Base-by-base conservation (phyloP, 805 yeast species). In the Yarrowia sp. region DNA sequence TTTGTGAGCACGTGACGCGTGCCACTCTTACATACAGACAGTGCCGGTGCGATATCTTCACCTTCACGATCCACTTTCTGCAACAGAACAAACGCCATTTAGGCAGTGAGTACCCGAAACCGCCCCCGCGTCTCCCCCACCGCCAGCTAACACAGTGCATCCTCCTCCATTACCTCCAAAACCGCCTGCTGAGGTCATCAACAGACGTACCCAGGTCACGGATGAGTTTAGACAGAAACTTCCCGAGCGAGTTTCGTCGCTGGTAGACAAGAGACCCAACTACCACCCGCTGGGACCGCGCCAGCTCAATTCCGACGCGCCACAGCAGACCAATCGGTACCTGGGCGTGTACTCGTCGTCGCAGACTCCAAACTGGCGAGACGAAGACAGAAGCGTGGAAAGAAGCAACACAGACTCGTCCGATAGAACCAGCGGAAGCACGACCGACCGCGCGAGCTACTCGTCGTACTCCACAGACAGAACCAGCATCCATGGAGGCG, bases 91-190 rank as follows among this genome's bases (percentile, higher is more conserved):
- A 15, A 22, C 50, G 52, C 65, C 52, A 43, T 19, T 14, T 35
- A 32, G 52, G 65, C 65, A 59, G 65, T 59, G 65, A 59, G 65
- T 59, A 43, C 42, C 22, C 16, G n/a, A 16, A n/a, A 11, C 15
- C 8, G 22, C 19, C 53, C 55, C 7, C 36, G 36, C 15, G 4
- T 41, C 22, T 15, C 9, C 36, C 16, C n/a, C 12, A 0, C 46
- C 11, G 32, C 26, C 43, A 8, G 1, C 65, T 59, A 45, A 40
- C 38, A 8, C 55, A 46, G 56, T 36, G 59, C 65, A 40, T 36
- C 64, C 70, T 14, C 74, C 74, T 11, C 73, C 73, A 10, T 56
- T 72, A 49, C 74, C 74, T 38, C 74, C 74, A 22, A 72, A 72
- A 45, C 74, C 74, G 11, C 73, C 73, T 3, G 65, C 69, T 9